Conservation (phyloP, 495 filamentous ascomycete genomes). For the Rhypophila decipiens region DNA sequence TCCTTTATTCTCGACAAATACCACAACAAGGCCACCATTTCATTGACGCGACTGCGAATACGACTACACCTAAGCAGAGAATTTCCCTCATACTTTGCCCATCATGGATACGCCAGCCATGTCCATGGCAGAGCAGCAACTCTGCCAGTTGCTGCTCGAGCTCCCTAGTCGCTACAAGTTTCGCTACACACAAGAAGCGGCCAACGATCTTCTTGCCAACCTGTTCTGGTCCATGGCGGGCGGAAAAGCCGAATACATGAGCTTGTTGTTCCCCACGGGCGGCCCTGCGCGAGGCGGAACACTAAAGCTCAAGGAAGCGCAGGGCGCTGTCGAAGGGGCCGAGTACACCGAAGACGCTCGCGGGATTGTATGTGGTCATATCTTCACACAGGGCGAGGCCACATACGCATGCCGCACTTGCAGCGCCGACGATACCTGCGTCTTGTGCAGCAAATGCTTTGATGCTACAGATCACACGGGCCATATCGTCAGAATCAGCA, state of each 20-base stretch:
- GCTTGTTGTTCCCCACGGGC: slow-evolving; percentile 72
- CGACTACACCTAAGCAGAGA: no score
- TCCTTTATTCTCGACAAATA: no score
- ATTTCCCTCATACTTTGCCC: slow-evolving; percentile 5
- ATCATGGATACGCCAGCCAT: slow-evolving; percentile 42
- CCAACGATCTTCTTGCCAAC: slow-evolving; percentile 60
- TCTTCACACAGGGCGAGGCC: slow-evolving; percentile 86
- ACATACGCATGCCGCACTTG: slow-evolving; percentile 93
- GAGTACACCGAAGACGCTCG: slow-evolving; percentile 91
- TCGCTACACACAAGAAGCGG: slow-evolving; percentile 65
- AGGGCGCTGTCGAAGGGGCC: slow-evolving; percentile 86
- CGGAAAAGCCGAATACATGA: slow-evolving; percentile 63
- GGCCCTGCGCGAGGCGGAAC: slow-evolving; percentile 43
- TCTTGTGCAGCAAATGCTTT: slow-evolving; percentile 85
- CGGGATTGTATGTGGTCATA: slow-evolving; percentile 95
- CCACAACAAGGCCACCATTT: no score
- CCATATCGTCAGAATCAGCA: slow-evolving; percentile 78
- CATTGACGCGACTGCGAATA: no score
- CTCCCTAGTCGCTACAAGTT: slow-evolving; percentile 62
- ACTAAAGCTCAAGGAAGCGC: slow-evolving; percentile 76
- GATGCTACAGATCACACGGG: slow-evolving; percentile 92
- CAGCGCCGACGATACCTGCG: slow-evolving; percentile 78
- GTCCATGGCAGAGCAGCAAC: slow-evolving; percentile 69
- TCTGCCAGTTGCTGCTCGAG: slow-evolving; percentile 68
- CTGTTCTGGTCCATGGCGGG: slow-evolving; percentile 83